Base-by-base conservation (phyloP, 1,139 yeast species). In the Suhomyces wounanorum region DNA sequence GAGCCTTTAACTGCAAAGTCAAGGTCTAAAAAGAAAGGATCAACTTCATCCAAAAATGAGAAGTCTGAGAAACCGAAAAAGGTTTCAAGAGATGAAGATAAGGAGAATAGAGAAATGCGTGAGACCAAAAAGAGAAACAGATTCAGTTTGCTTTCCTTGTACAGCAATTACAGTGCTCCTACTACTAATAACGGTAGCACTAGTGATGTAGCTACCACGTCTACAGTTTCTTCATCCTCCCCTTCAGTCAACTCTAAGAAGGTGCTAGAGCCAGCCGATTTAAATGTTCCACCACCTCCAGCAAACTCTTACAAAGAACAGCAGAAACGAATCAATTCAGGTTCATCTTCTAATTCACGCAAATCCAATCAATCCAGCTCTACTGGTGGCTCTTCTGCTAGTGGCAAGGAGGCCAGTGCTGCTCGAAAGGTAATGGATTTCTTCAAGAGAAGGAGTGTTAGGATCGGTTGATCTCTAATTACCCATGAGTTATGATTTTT, bases 401-500 rank as follows among this genome's bases (percentile, higher is more conserved):
- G 59, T 54, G 70, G 68, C 58, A 81, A 78, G 56, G 87, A 83
- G 58, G 83, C 84, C 33, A 84, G 91, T 49, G 87, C 92, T 2
- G 89, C 92, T 13, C 82, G 84, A 61, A 85, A 84, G 60, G 92
- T 87, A 25, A 83, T 87, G 82, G 92, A 87, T 65, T 87, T 87
- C 65, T 87, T 87, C 72, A 87, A 86, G 65, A 80, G 94, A 67
- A 82, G 90, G 70, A 87, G 92, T 66, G 81, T 82, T 13, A 62
- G 76, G 54, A 68, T 73, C 23, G 56, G 52, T 25, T 55, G 41
- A 50, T 17, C 18, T 25, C 21, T 30, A 18, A 23, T 43, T 23
- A 14, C 25, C 35, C 16, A 47, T 39, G 51, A 48, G 48, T 48
- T 37, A 44, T 36, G 51, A 48, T 31, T 36, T 36, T 41, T 48